phyloP scores from a whole-genome alignment of 805 yeast genomes.

The Wickerhamiella azyma region DNA sequence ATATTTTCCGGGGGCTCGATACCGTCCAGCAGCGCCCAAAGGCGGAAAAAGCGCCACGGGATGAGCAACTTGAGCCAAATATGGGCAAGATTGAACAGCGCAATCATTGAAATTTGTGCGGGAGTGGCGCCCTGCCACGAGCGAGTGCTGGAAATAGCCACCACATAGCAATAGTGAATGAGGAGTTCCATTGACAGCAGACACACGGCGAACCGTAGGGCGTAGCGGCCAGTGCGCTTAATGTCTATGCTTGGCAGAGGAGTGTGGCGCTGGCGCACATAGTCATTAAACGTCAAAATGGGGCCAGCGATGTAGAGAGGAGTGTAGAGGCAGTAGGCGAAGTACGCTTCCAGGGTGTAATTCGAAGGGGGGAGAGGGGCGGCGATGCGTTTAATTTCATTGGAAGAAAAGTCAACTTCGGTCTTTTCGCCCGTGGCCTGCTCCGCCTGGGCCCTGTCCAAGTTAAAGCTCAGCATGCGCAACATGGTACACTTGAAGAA shows the following conservation, averaged over 20 bases:
- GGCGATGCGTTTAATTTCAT: constrained; percentile 19
- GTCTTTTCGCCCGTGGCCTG: constrained; percentile 7
- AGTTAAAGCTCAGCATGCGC: constrained; percentile 67
- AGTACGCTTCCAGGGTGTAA: constrained; percentile 50
- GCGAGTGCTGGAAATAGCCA: constrained; percentile 75
- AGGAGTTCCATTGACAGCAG: constrained; percentile 78
- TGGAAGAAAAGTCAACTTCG: neutral
- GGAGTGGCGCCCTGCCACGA: constrained; percentile 89
- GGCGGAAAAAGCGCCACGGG: constrained; percentile 91
- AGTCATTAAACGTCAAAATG: constrained; percentile 83
- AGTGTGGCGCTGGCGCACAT: constrained; percentile 46
- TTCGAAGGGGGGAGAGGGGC: constrained; percentile 48
- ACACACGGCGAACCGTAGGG: constrained; percentile 55
- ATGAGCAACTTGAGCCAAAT: constrained; percentile 86
- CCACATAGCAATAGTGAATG: constrained; percentile 80
- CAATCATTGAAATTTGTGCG: constrained; percentile 89
- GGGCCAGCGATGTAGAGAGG: constrained; percentile 96
- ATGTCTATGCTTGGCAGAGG: constrained; percentile 46
- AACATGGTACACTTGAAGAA: constrained; percentile 81
- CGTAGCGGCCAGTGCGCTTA: constrained; percentile 44
- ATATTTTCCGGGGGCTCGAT: constrained; percentile 96
- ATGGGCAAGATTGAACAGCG: constrained; percentile 73
- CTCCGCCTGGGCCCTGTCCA: constrained; percentile 34
- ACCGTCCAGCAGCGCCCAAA: constrained; percentile 86
- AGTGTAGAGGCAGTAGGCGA: constrained; percentile 68